A percentile compares a stretch with the other conserved stretches of the same genome.
These are phyloP conservation scores for Annulohypoxylon nitens DNA, from an alignment of 495 filamentous ascomycete species.

Conservation along the genomic window DNA sequence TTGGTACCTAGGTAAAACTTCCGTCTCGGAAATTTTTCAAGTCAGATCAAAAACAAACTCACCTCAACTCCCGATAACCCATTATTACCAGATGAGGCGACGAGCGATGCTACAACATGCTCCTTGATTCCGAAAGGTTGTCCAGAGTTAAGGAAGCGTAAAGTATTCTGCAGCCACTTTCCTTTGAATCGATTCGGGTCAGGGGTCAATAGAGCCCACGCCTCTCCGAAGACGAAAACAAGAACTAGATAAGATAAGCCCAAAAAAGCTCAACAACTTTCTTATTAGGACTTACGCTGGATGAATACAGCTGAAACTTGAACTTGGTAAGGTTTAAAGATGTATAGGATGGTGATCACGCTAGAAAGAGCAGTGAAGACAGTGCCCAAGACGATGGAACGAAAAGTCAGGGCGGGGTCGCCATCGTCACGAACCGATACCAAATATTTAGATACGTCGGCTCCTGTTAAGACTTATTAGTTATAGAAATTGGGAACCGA, in stretches of 20 bases:
- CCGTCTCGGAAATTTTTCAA: background rate
- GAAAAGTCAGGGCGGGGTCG: constrained; percentile 61
- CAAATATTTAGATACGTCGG: constrained; percentile 45
- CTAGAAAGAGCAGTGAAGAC: constrained; percentile 61
- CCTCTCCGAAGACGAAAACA: constrained; percentile 48
- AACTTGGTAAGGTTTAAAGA: constrained; percentile 29
- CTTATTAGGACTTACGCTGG: constrained; percentile 23
- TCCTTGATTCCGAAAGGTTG: constrained; percentile 35
- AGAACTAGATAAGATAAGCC: constrained; percentile 51
- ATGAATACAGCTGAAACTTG: constrained; percentile 34
- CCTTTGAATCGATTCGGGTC: constrained; percentile 26
- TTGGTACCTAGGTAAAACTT: no score
- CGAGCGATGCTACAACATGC: constrained; percentile 33
- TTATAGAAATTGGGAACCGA: background rate
- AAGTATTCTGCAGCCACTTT: constrained; percentile 17
- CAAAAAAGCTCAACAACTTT: background rate
- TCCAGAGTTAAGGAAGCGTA: constrained; percentile 28
- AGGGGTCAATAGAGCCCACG: constrained; percentile 29
- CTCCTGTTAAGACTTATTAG: constrained; percentile 18
- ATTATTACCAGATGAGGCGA: constrained; percentile 37
- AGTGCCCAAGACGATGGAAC: constrained; percentile 60
- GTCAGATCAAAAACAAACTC: background rate
- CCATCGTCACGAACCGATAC: constrained; percentile 62
- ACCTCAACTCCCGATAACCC: constrained; percentile 30
- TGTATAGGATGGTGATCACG: constrained; percentile 55